These are phyloP conservation scores for Halocafeteria seosinensis DNA, from an alignment of 108 stramenopile species.

Conservation along the genomic window DNA sequence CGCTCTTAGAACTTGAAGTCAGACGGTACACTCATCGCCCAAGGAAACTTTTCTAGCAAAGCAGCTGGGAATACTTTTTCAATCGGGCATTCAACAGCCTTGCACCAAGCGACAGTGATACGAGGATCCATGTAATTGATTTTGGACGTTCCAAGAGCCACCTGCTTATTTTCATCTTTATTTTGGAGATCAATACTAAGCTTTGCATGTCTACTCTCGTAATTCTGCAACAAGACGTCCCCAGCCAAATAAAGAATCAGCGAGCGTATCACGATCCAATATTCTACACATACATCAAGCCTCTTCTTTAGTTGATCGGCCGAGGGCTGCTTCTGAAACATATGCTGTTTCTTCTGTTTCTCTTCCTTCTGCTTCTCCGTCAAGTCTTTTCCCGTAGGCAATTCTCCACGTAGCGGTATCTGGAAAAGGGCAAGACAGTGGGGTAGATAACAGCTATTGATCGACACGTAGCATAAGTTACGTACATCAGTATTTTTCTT, in stretches of 20 bases:
- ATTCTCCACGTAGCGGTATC: too few species aligned
- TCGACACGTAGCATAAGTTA: conserved; percentile 26
- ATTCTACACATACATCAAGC: too few species aligned
- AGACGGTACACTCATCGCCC: conserved; percentile 79
- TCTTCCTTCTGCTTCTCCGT: conserved; percentile 40
- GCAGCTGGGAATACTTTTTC: conserved; percentile 88
- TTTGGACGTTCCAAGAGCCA: conserved; percentile 76
- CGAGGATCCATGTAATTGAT: conserved; percentile 99
- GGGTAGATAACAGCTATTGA: too few species aligned
- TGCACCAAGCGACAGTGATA: conserved; percentile 97
- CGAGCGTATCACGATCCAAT: too few species aligned
- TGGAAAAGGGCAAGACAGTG: too few species aligned
- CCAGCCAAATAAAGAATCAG: too few species aligned
- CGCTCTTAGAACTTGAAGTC: conserved; percentile 1
- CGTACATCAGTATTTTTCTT: conserved; percentile 54
- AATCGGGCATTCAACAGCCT: conserved; percentile 80
- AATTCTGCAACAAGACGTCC: too few species aligned
- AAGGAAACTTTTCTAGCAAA: conserved; percentile 89
- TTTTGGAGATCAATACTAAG: conserved; percentile 78
- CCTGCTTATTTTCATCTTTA: conserved; percentile 97
- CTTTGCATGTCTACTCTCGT: conserved; percentile 68
- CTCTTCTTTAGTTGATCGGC: conserved; percentile 58
- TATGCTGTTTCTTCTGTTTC: conserved; percentile 63
- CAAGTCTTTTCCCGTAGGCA: conserved; percentile 43
- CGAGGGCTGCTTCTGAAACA: conserved; percentile 65